Base-by-base conservation (phyloP, 257 asterid species). In the Cordia subcordata region DNA sequence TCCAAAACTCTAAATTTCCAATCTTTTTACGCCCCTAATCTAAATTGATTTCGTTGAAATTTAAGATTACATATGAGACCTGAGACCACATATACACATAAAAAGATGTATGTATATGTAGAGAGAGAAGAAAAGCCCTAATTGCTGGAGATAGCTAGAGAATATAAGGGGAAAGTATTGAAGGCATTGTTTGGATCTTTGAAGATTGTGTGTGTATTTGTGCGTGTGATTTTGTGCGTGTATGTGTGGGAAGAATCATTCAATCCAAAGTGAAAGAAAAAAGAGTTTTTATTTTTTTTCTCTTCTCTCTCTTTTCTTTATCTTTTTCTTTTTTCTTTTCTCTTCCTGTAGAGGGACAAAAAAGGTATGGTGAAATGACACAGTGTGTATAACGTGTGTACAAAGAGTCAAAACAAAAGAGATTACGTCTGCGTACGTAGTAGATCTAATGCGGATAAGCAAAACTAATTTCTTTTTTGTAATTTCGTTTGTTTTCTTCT, bases 401-500 rank as follows among this genome's bases (percentile, higher is more conserved):
- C 35, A 27, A 27, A 27, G 35, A 27, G 35, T 27, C 35, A 27
- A 27, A 27, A 27, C 35, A 27, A 27, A 27, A 27, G 60, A 23
- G 72, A 60, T 71, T 71, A 71, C 76, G 76, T 61, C 46, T 60
- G 62, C 68, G 62, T 45, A 71, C 69, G 72, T 70, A 71, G 72
- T 70, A 71, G 49, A 38, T 57, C 44, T 53, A 27, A 27, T 27
- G 6, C 35, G 4, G n/a, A n/a, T 6, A 6, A 27, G 35, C 35
- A 37, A 49, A 37, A 57, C 70, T 62, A 22, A n/a, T n/a, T n/a
- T n/a, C 59, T 47, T 66, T 20, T 38, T 21, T 66, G 22, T 65
- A 8, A 8, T 18, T 15, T 16, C 9, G 22, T 40, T 40, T 53
- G 5, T 21, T 58, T 40, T 20, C 33, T 0, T 20, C 0, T n/a